These are phyloP conservation scores for Obba rivulosa DNA, from an alignment of 768 basidiomycete species.

Conservation along the genomic window DNA sequence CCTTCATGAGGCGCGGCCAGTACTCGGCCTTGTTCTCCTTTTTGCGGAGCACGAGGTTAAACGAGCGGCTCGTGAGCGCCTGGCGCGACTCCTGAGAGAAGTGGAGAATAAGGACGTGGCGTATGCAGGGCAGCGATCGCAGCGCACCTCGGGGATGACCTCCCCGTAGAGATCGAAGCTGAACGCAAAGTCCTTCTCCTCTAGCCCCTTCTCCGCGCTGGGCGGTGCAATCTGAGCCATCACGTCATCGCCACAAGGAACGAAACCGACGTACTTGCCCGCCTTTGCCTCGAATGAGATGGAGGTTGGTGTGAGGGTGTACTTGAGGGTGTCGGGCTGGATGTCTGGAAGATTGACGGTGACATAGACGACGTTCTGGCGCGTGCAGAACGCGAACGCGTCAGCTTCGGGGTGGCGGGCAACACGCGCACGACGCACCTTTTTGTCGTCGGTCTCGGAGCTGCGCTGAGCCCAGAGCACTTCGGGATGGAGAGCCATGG, in stretches of 20 bases:
- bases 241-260: background rate
- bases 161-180: slow-evolving; percentile 71
- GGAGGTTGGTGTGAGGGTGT: slow-evolving; percentile 48
- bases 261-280: slow-evolving; percentile 46
- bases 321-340: slow-evolving; percentile 49
- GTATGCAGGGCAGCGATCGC: background rate
- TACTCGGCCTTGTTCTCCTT: slow-evolving; percentile 70
- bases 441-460: slow-evolving; percentile 54
- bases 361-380: slow-evolving; percentile 82
- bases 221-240: background rate
- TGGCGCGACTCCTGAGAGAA: slow-evolving; percentile 48
- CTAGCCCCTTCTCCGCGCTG: slow-evolving; percentile 35
- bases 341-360: slow-evolving; percentile 84
- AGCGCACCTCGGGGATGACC: slow-evolving; percentile 66
- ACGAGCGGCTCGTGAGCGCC: slow-evolving; percentile 59
- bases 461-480: slow-evolving; percentile 94
- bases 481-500: slow-evolving; percentile 67
- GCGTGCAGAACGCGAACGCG: slow-evolving; percentile 3
- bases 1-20: slow-evolving; percentile 92
- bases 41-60: slow-evolving; percentile 72
- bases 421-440: slow-evolving; percentile 41
- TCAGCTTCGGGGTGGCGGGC: background rate
- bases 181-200: slow-evolving; percentile 68
- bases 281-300: slow-evolving; percentile 64
- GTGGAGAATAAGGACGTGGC: background rate